Conservation (phyloP, 2,329 filamentous ascomycete genomes). For the Ciborinia camelliae region DNA sequence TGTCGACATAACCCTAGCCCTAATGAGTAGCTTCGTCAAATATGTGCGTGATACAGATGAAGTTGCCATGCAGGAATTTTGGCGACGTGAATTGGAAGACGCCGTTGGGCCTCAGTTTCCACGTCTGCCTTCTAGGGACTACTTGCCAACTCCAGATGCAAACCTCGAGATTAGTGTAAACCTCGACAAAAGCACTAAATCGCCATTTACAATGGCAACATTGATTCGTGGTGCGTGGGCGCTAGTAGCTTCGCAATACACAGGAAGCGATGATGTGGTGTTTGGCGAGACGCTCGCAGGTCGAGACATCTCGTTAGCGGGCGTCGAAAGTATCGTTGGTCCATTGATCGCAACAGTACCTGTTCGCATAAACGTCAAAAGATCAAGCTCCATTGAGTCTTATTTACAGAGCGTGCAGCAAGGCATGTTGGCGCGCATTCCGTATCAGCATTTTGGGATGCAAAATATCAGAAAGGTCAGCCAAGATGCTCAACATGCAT, state of each 20-base stretch:
- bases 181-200: conserved; percentile 19
- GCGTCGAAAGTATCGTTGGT: conserved; percentile 44
- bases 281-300: conserved; percentile 46
- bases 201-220: conserved; percentile 27
- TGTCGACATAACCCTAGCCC: conserved; percentile 30
- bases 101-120: conserved; percentile 50
- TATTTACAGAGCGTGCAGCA: conserved; percentile 48
- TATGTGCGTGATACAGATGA: conserved; percentile 44
- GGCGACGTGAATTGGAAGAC: conserved; percentile 45
- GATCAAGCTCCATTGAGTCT: conserved; percentile 36
- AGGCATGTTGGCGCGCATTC: conserved; percentile 47
- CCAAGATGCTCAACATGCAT: conserved; percentile 39
- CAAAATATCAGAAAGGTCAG: conserved; percentile 31
- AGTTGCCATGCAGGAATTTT: conserved; percentile 41
- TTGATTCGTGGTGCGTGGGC: conserved; percentile 41
- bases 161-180: conserved; percentile 43
- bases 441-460: conserved; percentile 31
- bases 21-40: conserved; percentile 49
- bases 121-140: conserved; percentile 43
- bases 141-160: conserved; percentile 45
- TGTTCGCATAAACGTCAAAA: conserved; percentile 33
- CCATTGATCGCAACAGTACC: conserved; percentile 46
- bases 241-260: conserved; percentile 41
- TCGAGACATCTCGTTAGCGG: conserved; percentile 41
- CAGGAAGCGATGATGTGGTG: conserved; percentile 40